Evolutionary conservation across 1,284 basidiomycete species (phyloP), one percentile per base, ranked within the genome.

Genomic region (Puccinia novopanici): DNA sequence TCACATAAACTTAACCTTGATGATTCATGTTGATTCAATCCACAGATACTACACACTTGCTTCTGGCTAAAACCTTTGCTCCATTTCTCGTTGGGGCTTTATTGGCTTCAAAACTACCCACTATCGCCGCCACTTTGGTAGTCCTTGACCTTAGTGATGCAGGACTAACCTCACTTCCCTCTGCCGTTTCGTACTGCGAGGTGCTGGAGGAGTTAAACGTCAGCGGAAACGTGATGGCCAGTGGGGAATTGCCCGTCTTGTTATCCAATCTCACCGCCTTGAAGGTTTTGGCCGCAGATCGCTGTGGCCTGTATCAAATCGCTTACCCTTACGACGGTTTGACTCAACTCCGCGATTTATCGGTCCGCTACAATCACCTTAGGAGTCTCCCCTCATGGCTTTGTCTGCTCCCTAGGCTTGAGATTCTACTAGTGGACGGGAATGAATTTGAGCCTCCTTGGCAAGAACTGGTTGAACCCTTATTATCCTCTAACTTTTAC

Each of bases 371-470:
- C 84, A 99, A 99, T 87, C 91, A 92, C 84, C 88, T 99, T 84
- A 89, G 93, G 83, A 90, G 91, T n/a, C 88, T 99, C 42, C 96
- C 96, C 3, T 91, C 92, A 82, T 99, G 97, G 96, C 88, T 99
- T 61, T 93, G 93, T 85, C 89, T 92, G 48, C 88, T 99, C 45
- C 89, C 50, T 3, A 72, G 90, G 24, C 89, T 99, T 70, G 93
- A 96, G 86, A 92, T 91, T 5, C 88, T 99, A 2, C 91, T 92
- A 82, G 90, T 99, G 42, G 96, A 98, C 83, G 92, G 91, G 45
- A 99, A 99, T 85, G 92, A 93, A 10, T 97, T 98, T 86, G 91
- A 93, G 82, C 91, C 92, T 3, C 92, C 94, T 3, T 98, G 95
- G 94, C 90, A 91, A 84, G 91, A 91, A 45, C 88, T 99, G 77